A percentile compares a stretch with the other conserved stretches of the same genome.
Evolutionary conservation across 2,329 filamentous ascomycete genomes (phyloP).

Genomic region (Colletotrichum tabaci): DNA sequence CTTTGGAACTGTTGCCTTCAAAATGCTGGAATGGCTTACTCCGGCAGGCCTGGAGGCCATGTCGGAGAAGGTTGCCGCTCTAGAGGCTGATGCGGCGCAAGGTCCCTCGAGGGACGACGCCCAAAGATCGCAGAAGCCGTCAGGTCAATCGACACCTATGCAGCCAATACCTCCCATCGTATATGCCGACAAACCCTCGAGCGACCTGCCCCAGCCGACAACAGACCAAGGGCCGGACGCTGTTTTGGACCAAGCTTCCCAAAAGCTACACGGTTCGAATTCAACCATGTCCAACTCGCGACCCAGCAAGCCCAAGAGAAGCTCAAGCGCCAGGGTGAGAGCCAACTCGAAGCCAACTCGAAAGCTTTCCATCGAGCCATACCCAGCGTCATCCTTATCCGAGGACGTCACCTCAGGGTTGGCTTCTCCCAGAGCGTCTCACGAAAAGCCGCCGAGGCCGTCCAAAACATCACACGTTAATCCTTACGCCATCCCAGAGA

Average conservation of each 20-base stretch:
- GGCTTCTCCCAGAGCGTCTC: conserved; percentile 51
- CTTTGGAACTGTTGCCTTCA: conserved; percentile 76
- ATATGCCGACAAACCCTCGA: conserved; percentile 43
- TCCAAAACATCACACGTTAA: conserved; percentile 49
- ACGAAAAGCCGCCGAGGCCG: conserved; percentile 54
- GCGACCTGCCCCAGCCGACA: conserved; percentile 25
- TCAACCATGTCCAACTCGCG: conserved; percentile 21
- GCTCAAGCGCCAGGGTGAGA: conserved; percentile 46
- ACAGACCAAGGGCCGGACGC: conserved; percentile 23
- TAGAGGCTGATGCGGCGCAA: conserved; percentile 47
- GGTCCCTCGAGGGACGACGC: conserved; percentile 22
- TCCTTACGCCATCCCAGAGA: conserved; percentile 51
- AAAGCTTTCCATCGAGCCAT: conserved; percentile 50
- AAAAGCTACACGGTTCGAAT: conserved; percentile 30
- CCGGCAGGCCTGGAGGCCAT: conserved; percentile 69
- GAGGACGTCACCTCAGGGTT: conserved; percentile 52
- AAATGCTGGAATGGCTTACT: conserved; percentile 80
- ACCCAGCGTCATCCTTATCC: conserved; percentile 44
- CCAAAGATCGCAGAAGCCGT: conserved; percentile 29
- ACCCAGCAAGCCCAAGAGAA: conserved; percentile 40
- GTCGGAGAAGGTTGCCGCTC: conserved; percentile 55
- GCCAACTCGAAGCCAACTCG: conserved; percentile 49
- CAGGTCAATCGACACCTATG: conserved; percentile 34
- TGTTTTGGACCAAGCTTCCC: conserved; percentile 25
- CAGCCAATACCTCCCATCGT: conserved; percentile 31